Evolutionary conservation across 2,329 filamentous ascomycete genomes (phyloP), one percentile per base, ranked within the genome.

Genomic region (Fusarium aywerte): DNA sequence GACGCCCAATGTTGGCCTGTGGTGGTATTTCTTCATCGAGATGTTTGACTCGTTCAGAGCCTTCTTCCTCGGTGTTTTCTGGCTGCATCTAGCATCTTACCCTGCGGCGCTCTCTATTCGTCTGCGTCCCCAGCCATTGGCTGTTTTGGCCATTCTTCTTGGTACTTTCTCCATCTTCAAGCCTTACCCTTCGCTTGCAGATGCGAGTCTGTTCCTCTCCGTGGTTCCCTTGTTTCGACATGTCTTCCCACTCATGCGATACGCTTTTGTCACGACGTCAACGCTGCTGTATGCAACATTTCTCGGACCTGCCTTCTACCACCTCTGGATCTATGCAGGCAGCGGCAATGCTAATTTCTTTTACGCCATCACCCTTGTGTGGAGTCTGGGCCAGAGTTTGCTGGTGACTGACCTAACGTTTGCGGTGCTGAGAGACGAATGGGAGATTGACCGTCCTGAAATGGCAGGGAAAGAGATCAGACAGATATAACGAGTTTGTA

Each of bases 1-100:
- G 38, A 96, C 95, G 0, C 96, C 96, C 13, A 99, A 98, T 69
- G 91, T 96, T 29, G 96, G 96, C 2, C 84, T 99, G 2, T 99
- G 96, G 96, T 99, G 96, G 96, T 99, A 99, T 80, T 99, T 99
- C 81, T 98, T 99, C 76, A 97, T 96, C 70, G 95, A 99, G 77
- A 99, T 99, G 89, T 99, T 99, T 77, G 96, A 99, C 80, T 95
- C 94, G 1, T 99, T 99, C 85, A 88, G 96, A 36, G 90, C 91
- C 71, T 99, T 99, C 84, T 99, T 98, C 84, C 87, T 99, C 4
- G 96, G 92, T 54, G 94, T 99, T 47, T 99, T 99, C 81, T 98
- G 96, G 93, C 86, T 99, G 62, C 96, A 99, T 76, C 88, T 98
- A 58, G 89, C 91, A 1, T 91, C 92, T 36, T 99, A 99, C 79